Base-by-base conservation (phyloP, 768 basidiomycete species). In the Coprinopsis cinerea region DNA sequence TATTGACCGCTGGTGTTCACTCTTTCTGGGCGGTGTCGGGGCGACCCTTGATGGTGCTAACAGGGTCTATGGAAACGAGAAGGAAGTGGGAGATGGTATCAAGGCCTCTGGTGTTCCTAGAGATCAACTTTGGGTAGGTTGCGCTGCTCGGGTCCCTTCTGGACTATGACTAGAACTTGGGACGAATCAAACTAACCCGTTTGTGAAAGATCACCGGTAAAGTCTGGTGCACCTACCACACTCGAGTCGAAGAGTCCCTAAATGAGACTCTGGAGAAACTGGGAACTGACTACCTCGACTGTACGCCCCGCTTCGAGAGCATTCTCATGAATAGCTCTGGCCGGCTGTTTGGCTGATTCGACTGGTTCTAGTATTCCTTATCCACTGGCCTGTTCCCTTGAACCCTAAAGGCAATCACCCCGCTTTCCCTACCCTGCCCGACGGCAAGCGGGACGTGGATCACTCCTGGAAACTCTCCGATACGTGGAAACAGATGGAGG, bases 401-500 rank as follows among this genome's bases (percentile, higher is more conserved):
- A 86, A 85, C 59, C 77, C 81, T 10, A 78, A 79, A 22, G 85
- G 83, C 30, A 85, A 82, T 61, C 75, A 84, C 59, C 77, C 70
- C 6, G 23, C 68, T 20, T 70, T 85, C 64, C 85, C 83, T 7
- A 72, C 68, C 11, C 78, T 76, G 28, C 76, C 81, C 0, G 72
- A 83, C 60, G 79, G 87, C 49, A 74, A 70, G 56, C 76, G 87
- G 30, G 87, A 89, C 60, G 69, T 87, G 41, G 79, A 83, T 56
- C 73, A 76, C 57, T 70, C 76, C 34, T 86, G 86, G 79, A 72
- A 79, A 23, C 61, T 89, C 58, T 69, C 64, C 45, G 77, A 90
- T 44, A 92, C 92, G 13, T 92, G 91, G 89, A 81, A 78, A 58
- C 81, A 85, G 63, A 85, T 93, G 84, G 91, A 92, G 63, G 79